These are phyloP conservation scores for Aspergillus floridensis DNA, from an alignment of 2,329 filamentous ascomycete species.

Conservation along the genomic window DNA sequence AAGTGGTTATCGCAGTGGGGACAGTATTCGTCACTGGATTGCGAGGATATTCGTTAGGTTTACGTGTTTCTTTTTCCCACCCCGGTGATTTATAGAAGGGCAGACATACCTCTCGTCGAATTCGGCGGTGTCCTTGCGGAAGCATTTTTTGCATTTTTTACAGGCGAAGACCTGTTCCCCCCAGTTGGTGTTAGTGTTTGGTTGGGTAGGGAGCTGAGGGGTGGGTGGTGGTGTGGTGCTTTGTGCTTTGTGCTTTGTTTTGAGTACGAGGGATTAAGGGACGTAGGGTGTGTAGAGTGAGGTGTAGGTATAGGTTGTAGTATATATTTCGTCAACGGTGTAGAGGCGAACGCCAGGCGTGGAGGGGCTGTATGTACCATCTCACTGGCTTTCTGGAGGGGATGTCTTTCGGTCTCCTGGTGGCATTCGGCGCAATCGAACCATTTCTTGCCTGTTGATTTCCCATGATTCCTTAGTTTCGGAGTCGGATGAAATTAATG, in stretches of 20 bases:
- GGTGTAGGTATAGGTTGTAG: too few species aligned
- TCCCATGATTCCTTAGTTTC: too few species aligned
- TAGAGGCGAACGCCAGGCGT: too few species aligned
- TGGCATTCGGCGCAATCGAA: constrained; percentile 98
- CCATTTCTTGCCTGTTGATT: constrained; percentile 78
- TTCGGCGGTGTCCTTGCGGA: constrained; percentile 86
- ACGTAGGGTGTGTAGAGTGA: not conserved
- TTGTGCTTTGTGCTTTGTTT: too few species aligned
- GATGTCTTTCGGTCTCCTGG: constrained; percentile 72
- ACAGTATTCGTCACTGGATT: constrained; percentile 83
- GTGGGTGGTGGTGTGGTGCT: not conserved
- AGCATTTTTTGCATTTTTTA: constrained; percentile 98
- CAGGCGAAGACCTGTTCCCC: constrained; percentile 68
- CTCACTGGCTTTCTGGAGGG: constrained; percentile 72
- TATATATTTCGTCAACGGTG: too few species aligned
- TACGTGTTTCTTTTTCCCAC: not conserved
- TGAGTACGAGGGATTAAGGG: not conserved
- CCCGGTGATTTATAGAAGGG: too few species aligned
- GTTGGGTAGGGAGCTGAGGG: not conserved
- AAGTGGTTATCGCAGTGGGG: constrained; percentile 99
- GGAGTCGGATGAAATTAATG: too few species aligned
- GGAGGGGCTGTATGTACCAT: constrained; percentile 55
- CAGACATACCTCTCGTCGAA: constrained; percentile 72
- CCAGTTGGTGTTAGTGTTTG: not conserved
- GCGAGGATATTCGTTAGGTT: not conserved